phyloP scores from a whole-genome alignment of 2,329 filamentous ascomycete genomes.

The Ophiostoma fasciatum region DNA sequence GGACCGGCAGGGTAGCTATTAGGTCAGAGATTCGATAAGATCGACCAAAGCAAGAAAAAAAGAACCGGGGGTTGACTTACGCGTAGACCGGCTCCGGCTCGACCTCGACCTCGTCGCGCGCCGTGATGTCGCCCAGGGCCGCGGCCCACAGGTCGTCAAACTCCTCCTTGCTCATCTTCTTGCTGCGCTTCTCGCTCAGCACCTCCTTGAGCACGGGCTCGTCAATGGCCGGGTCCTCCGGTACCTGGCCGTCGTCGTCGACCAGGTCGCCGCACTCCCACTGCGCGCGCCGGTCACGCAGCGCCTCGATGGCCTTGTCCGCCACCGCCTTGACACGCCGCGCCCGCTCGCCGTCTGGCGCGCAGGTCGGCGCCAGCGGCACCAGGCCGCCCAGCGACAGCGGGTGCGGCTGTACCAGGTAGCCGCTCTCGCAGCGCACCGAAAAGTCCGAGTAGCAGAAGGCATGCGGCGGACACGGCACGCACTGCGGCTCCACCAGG shows the following conservation, averaged over 20 bases:
- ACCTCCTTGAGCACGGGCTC: slow-evolving; percentile 66
- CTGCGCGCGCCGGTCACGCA: slow-evolving; percentile 72
- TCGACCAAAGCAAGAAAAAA: neutral
- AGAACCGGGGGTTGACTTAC: slow-evolving; percentile 46
- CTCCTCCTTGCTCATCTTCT: slow-evolving; percentile 71
- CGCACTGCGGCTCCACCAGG: slow-evolving; percentile 65
- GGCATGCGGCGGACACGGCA: slow-evolving; percentile 79
- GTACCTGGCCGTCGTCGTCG: slow-evolving; percentile 43
- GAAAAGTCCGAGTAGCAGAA: slow-evolving; percentile 70
- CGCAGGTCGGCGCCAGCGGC: slow-evolving; percentile 80
- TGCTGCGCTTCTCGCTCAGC: slow-evolving; percentile 61
- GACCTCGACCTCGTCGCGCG: slow-evolving; percentile 44
- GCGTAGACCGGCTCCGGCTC: slow-evolving; percentile 22
- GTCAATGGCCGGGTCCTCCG: slow-evolving; percentile 41
- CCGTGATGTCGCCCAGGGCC: slow-evolving; percentile 57
- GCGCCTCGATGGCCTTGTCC: slow-evolving; percentile 72
- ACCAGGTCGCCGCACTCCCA: slow-evolving; percentile 74
- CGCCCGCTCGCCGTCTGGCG: slow-evolving; percentile 86
- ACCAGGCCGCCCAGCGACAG: slow-evolving; percentile 66
- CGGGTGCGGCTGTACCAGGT: slow-evolving; percentile 72
- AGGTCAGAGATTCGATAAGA: slow-evolving; percentile 20
- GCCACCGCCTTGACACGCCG: slow-evolving; percentile 76
- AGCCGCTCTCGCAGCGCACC: slow-evolving; percentile 73
- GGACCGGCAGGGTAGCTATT: slow-evolving; percentile 57
- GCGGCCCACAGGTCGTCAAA: slow-evolving; percentile 79